Evolutionary conservation across 2,329 filamentous ascomycete species (phyloP), one percentile per base, ranked within the genome.

Genomic region (Ambrosiella xylebori): DNA sequence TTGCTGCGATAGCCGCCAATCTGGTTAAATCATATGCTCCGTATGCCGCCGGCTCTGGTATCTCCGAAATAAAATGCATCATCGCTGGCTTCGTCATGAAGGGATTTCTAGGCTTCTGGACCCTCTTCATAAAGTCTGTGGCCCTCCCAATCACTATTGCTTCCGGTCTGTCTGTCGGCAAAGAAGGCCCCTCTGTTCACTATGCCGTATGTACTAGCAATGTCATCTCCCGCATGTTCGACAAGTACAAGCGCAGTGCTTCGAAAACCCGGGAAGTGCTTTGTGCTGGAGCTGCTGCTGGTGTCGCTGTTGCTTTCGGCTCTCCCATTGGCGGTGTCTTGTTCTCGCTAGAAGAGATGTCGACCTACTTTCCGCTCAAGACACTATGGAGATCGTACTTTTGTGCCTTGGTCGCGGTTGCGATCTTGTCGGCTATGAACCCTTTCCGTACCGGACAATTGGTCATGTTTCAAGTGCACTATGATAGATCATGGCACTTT

Each of bases 21-120:
- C 76, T 98, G 45, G 93, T 98, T 66, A 93, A 88, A 68, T 82
- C 81, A 1, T 97, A 93, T 70, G 90, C 93, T 3, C 93, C 93
- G 0, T 98, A 98, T 68, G 93, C 93, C 9, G 93, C 93, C 39
- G 93, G 93, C 13, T 95, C 88, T 11, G 93, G 93, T 45, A 98
- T 98, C 60, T 96, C 89, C 11, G 93, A 98, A 73, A 98, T 98
- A 76, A 98, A 98, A 71, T 95, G 89, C 71, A 97, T 98, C 67
- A 95, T 98, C 66, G 93, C 91, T 3, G 93, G 93, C 2, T 98
- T 98, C 68, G 88, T 97, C 54, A 98, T 98, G 93, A 96, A 97
- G 71, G 93, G 90, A 0, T 98, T 98, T 66, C 77, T 98, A 13
- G 89, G 91, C 17, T 84, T 85, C 65, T 89, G 88, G 80, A 97